Conservation (phyloP, 2,329 filamentous ascomycete genomes). For the Diaporthe humulicola region DNA sequence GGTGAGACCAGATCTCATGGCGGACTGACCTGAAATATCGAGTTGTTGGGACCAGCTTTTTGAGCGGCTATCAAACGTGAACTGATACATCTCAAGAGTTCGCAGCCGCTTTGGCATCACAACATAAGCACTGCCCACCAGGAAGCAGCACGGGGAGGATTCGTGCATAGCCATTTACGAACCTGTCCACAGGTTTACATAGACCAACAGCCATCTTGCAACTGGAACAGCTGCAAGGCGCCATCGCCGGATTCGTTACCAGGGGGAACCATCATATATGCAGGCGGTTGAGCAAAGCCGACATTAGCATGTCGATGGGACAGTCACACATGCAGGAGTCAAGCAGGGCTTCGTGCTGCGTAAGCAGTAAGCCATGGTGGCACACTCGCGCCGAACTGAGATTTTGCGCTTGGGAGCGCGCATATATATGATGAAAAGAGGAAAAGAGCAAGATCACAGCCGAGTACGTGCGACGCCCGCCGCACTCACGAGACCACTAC, state of each 20-base stretch:
- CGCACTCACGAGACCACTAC: neutral
- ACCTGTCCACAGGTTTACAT: no score
- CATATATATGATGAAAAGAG: neutral
- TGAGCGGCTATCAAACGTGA: neutral
- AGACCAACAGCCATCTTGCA: neutral
- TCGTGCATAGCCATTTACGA: no score
- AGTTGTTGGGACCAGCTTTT: neutral
- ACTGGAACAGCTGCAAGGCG: neutral
- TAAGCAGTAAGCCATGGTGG: neutral
- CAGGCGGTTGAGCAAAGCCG: neutral
- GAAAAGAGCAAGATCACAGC: neutral
- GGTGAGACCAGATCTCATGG: neutral
- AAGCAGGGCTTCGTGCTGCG: neutral
- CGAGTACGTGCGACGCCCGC: no score
- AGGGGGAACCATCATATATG: neutral
- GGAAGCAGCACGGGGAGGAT: no score
- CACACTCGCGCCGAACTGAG: constrained; percentile 20
- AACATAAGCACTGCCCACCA: no score
- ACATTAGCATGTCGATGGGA: neutral
- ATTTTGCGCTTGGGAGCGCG: neutral
- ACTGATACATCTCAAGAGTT: neutral
- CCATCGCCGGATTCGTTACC: neutral
- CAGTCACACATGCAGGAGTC: neutral
- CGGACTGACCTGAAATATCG: neutral
- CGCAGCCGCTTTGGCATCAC: neutral